A percentile compares a stretch with the other conserved stretches of the same genome.
Conservation (phyloP, 2,329 filamentous ascomycete species). For the Blastomyces parvus region DNA sequence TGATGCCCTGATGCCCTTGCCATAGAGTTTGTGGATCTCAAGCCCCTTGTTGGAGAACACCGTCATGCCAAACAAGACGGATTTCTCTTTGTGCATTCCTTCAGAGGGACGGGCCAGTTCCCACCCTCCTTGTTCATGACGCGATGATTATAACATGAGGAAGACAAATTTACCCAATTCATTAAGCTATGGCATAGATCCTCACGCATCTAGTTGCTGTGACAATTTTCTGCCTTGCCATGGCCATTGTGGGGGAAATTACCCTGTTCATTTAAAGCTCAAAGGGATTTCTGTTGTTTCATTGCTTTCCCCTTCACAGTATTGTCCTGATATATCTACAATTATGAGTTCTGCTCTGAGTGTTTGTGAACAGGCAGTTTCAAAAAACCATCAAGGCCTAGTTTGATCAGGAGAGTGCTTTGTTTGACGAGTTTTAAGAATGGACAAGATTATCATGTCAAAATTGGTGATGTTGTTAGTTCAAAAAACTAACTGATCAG, state of each 20-base stretch:
- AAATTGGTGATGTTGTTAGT: no score
- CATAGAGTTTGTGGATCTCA: no score
- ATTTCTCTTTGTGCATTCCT: no score
- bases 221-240: conserved; percentile 13
- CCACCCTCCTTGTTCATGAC: background rate
- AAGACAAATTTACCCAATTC: background rate
- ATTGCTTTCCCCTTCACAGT: conserved; percentile 8
- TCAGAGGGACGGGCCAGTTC: no score
- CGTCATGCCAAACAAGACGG: background rate
- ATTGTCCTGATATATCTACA: conserved; percentile 14
- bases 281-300: conserved; percentile 8
- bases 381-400: no score
- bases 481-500: no score
- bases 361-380: conserved; percentile 11
- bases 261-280: conserved; percentile 14
- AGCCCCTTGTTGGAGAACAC: no score
- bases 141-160: background rate
- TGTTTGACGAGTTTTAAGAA: no score
- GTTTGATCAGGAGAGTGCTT: no score
- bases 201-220: conserved; percentile 5
- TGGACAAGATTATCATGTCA: no score
- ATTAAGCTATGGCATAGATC: conserved; percentile 8
- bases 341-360: no score
- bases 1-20: no score
- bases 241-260: conserved; percentile 44